A percentile compares a stretch with the other conserved stretches of the same genome.
Evolutionary conservation across 192 early-diverging fungal genomes (phyloP).

Genomic region (Coemansia sp.): DNA sequence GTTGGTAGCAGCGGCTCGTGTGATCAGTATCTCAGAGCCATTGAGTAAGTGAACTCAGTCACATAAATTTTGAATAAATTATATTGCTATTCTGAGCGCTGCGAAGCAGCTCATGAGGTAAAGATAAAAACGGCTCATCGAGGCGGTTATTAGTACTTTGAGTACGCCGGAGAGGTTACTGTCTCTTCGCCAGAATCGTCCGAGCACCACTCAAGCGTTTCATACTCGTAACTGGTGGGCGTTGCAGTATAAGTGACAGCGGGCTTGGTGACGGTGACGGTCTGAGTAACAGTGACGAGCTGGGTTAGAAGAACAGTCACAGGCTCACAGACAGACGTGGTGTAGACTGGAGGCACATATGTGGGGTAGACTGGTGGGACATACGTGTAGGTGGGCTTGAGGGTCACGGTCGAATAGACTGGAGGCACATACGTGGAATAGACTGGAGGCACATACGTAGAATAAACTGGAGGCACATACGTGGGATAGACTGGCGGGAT

Average conservation of each 20-base stretch:
- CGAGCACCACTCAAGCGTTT: slow-evolving; percentile 35
- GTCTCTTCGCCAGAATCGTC: slow-evolving; percentile 16
- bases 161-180: neutral
- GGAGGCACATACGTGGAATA: neutral
- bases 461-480: neutral
- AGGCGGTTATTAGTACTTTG: slow-evolving; percentile 6
- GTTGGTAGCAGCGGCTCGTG: too few species aligned
- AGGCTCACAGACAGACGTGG: slow-evolving; percentile 21
- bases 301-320: slow-evolving; percentile 20
- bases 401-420: neutral
- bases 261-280: slow-evolving; percentile 12
- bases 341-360: slow-evolving; percentile 22
- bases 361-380: slow-evolving; percentile 8
- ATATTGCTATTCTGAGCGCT: neutral
- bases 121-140: neutral
- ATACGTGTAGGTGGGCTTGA: neutral
- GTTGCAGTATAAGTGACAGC: slow-evolving; percentile 17
- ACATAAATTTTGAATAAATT: neutral
- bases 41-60: too few species aligned
- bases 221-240: slow-evolving; percentile 17
- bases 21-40: too few species aligned
- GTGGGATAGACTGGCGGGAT: neutral
- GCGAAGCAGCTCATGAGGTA: neutral
- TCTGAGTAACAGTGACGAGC: slow-evolving; percentile 19
- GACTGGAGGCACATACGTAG: neutral